These are phyloP conservation scores for Lizonia empirigonia DNA, from an alignment of 2,329 filamentous ascomycete species.

Conservation along the genomic window DNA sequence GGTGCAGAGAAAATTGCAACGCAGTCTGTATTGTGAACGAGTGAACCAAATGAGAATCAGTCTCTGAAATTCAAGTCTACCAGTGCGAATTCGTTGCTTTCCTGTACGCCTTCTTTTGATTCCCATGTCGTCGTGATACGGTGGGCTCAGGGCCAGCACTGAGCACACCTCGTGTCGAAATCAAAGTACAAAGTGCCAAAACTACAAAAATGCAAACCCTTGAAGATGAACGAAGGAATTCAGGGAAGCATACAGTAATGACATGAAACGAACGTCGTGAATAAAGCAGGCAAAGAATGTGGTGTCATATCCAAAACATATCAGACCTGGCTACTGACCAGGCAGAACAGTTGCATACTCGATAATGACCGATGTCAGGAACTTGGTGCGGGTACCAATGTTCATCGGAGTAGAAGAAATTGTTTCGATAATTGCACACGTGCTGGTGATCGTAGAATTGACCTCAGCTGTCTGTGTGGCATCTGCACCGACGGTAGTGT, in stretches of 20 bases:
- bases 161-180: not conserved
- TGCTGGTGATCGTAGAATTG: slow-evolving; percentile 60
- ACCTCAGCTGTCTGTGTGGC: not conserved
- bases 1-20: no score
- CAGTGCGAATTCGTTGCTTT: not conserved
- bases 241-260: not conserved
- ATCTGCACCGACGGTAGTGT: slow-evolving; percentile 12
- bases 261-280: not conserved
- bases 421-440: slow-evolving; percentile 36
- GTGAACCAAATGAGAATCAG: not conserved
- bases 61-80: not conserved
- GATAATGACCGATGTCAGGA: slow-evolving; percentile 23
- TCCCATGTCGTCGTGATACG: not conserved
- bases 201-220: not conserved
- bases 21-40: not conserved
- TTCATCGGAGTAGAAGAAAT: slow-evolving; percentile 6
- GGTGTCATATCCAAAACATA: not conserved
- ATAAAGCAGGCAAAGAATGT: not conserved
- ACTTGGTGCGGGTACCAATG: slow-evolving; percentile 16
- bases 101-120: not conserved
- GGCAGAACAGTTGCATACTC: slow-evolving; percentile 26
- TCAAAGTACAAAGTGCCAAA: not conserved
- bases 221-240: not conserved
- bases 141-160: slow-evolving; percentile 5
- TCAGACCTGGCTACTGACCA: not conserved